A percentile compares a stretch with the other conserved stretches of the same genome.
Conservation (phyloP, 2,329 filamentous ascomycete species). For the Ophiosphaerella herpotricha region DNA sequence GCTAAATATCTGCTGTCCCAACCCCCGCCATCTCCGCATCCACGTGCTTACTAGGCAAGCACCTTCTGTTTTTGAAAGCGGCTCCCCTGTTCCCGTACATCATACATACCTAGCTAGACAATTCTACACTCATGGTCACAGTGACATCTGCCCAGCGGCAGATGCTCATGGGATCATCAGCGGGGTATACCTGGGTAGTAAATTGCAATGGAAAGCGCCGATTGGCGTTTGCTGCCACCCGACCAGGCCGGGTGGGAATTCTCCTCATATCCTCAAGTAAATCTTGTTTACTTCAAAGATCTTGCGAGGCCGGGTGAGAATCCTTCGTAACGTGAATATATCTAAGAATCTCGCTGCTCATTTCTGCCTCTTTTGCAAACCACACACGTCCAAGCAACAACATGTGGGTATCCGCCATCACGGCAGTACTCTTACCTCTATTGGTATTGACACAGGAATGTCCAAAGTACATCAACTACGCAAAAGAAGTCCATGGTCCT, state of each 20-base stretch:
- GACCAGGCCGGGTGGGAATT: not conserved
- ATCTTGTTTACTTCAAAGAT: too few species aligned
- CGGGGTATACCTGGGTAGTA: constrained; percentile 30
- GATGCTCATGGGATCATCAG: constrained; percentile 28
- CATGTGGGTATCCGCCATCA: constrained; percentile 28
- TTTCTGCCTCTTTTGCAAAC: not conserved
- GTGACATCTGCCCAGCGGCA: constrained; percentile 24
- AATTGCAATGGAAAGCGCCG: constrained; percentile 24
- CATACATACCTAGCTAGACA: constrained; percentile 12
- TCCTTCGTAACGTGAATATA: too few species aligned
- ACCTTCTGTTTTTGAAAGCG: constrained; percentile 16
- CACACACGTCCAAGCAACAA: constrained; percentile 7
- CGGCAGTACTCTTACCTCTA: constrained; percentile 21
- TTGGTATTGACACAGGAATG: constrained; percentile 40
- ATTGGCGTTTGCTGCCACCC: not conserved
- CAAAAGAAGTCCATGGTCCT: constrained; percentile 48
- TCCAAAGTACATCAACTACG: constrained; percentile 52
- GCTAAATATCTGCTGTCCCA: not conserved
- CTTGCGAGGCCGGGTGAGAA: too few species aligned
- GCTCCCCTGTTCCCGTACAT: not conserved
- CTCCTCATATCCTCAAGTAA: too few species aligned
- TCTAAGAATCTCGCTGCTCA: not conserved
- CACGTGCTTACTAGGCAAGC: not conserved
- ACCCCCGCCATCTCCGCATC: constrained; percentile 1
- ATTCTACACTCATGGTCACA: constrained; percentile 22